Base-by-base conservation (phyloP, 176 grass and related monocot species). In the Oryza meridionalis region DNA sequence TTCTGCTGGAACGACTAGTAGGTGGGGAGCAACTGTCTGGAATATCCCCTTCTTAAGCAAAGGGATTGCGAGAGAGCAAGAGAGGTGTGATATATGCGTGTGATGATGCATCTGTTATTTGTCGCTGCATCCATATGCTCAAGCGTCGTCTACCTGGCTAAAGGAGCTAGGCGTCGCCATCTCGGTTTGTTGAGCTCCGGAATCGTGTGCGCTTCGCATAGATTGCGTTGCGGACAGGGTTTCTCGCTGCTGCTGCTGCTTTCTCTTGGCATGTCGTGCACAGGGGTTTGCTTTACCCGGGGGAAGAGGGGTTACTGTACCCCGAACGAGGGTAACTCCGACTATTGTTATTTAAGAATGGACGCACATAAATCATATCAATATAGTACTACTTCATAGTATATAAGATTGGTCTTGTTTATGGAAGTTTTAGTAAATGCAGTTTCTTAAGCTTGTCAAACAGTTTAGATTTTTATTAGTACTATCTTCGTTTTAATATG, bases 1-100 rank as follows among this genome's bases (percentile, higher is more conserved):
- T 11, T 37, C 55, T 70, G 32, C 22, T 33, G 21, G 21, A 72
- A 35, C 10, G 7, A 11, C 3, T 13, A n/a, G 72, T 67, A 1
- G 78, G 32, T 77, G 67, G 58, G 83, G 6, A 37, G 88, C 73
- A 59, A 26, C 67, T 78, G 79, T 89, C 88, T 9, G 2, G 4
- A 27, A 21, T 73, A 3, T 37, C 82, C 51, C 21, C 66, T 40
- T 8, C 77, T 75, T 17, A 71, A 53, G 65, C 71, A 76, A 89
- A 16, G 12, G 53, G 53, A 9, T 17, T 31, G 29, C 44, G 11
- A 33, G 11, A 69, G 68, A 29, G 29, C 31, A 42, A 27, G 26
- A 17, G 53, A 58, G 7, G 53, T 55, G 40, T 55, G 50, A 19
- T 53, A 15, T 4, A 15, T 53, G 50, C 51, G 44, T 17, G 67